Base-by-base conservation (phyloP, 257 asterid species). In the Salvia hispanica region DNA sequence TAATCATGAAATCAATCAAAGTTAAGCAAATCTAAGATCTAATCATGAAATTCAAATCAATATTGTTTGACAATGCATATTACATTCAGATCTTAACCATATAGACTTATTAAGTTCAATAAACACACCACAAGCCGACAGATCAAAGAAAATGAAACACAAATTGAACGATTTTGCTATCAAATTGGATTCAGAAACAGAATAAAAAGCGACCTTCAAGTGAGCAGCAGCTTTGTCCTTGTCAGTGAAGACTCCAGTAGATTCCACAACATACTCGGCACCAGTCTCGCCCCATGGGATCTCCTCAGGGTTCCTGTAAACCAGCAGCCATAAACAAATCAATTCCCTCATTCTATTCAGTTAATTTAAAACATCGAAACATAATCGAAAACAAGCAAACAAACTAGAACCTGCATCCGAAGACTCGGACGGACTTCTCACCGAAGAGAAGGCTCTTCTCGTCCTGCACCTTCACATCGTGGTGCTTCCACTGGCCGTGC, bases 141-240 rank as follows among this genome's bases (percentile, higher is more conserved):
- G 2, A 15, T 1, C 31, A 6, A 44, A 4, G 9, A 10, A 21
- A 18, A 62, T 0, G 34, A 52, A 31, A 3, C 14, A 54, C 54
- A 62, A 14, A 48, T 34, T 36, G 10, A 54, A 36, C 16, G 36
- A 60, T 0, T 33, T 55, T 51, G 28, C 25, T 2, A 18, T 58
- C 58, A 59, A 46, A 63, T 43, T 7, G 50, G 0, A 25, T 7
- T 54, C 15, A 36, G 12, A 69, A 52, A 34, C 0, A 31, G 31
- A 52, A 42, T 0, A 58, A 48, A 43, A 1, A 61, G 47, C 43
- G 9, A 85, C 96, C 96, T 89, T 89, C 85, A 89, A 83, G 76
- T 89, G 95, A 13, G 88, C 89, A 71, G 96, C 95, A 61, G 86
- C 95, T 77, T 87, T 87, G 25, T 83, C 95, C 92, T 85, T 89